A percentile compares a stretch with the other conserved stretches of the same genome.
phyloP scores from a whole-genome alignment of 2,329 filamentous ascomycete genomes.

The Neofusicoccum laricinum region DNA sequence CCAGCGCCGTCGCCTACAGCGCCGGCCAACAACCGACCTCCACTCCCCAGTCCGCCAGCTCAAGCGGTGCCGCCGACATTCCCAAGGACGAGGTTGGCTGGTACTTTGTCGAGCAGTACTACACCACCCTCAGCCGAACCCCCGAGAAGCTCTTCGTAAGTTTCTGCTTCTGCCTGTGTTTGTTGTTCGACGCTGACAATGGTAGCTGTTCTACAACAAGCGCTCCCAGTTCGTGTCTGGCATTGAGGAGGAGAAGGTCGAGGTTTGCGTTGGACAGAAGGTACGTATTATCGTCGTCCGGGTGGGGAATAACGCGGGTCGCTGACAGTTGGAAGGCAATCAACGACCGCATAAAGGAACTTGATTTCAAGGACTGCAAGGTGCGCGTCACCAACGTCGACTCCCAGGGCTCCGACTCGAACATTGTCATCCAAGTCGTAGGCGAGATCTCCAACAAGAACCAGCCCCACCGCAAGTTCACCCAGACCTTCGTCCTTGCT shows the following conservation, averaged over 20 bases:
- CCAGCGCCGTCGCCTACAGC: constrained; percentile 24
- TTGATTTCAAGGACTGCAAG: constrained; percentile 97
- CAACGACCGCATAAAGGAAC: constrained; percentile 86
- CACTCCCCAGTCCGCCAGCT: constrained; percentile 19
- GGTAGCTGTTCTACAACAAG: constrained; percentile 85
- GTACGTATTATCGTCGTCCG: constrained; percentile 51
- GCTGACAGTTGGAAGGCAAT: constrained; percentile 61
- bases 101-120: constrained; percentile 99
- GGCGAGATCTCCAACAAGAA: constrained; percentile 96
- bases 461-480: constrained; percentile 89
- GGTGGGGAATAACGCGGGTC: not conserved
- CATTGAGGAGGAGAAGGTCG: constrained; percentile 81
- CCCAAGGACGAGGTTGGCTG: constrained; percentile 94
- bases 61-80: constrained; percentile 40
- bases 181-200: constrained; percentile 22
- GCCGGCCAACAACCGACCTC: constrained; percentile 25
- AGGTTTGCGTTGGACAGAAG: constrained; percentile 82
- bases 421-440: constrained; percentile 97
- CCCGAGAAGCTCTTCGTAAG: constrained; percentile 82
- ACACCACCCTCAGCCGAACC: constrained; percentile 91
- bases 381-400: constrained; percentile 98
- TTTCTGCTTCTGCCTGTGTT: constrained; percentile 14
- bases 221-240: constrained; percentile 93
- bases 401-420: constrained; percentile 85
- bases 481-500: constrained; percentile 95